Evolutionary conservation across 352 stramenopile genomes (phyloP).

Genomic region (Pythium folliculosum): DNA sequence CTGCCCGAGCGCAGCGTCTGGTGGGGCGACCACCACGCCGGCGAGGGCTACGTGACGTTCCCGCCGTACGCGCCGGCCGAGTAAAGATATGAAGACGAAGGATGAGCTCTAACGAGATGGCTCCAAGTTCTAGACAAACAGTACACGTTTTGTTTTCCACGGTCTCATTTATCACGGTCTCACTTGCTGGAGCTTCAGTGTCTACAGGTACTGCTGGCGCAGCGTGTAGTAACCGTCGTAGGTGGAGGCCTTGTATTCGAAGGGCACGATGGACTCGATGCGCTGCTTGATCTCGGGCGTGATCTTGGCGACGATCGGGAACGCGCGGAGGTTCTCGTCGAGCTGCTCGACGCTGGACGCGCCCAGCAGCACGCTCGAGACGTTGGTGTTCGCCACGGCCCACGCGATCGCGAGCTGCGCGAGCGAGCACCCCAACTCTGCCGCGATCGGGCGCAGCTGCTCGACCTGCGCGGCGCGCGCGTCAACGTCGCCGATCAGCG

Average conservation of each 20-base stretch:
- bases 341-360: constrained; percentile 42
- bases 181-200: too few species aligned
- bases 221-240: constrained; percentile 18
- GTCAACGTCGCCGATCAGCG: constrained; percentile 23
- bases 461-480: constrained; percentile 23
- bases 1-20: too few species aligned
- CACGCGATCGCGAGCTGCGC: constrained; percentile 49
- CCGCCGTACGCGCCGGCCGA: neutral
- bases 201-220: constrained; percentile 5
- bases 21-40: neutral
- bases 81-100: too few species aligned
- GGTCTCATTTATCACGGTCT: too few species aligned
- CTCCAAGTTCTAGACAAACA: too few species aligned
- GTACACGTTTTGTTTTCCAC: too few species aligned
- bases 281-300: constrained; percentile 39
- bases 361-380: constrained; percentile 43
- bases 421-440: constrained; percentile 37
- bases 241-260: neutral
- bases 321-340: constrained; percentile 45
- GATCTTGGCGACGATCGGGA: constrained; percentile 34
- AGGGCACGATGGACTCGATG: constrained; percentile 40
- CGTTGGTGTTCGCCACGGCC: constrained; percentile 38
- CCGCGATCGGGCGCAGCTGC: constrained; percentile 28
- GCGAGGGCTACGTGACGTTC: too few species aligned
- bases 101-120: too few species aligned